Evolutionary conservation across 768 basidiomycete genomes (phyloP), one percentile per base, ranked within the genome.

Genomic region (Phlegmacium glaucopus): DNA sequence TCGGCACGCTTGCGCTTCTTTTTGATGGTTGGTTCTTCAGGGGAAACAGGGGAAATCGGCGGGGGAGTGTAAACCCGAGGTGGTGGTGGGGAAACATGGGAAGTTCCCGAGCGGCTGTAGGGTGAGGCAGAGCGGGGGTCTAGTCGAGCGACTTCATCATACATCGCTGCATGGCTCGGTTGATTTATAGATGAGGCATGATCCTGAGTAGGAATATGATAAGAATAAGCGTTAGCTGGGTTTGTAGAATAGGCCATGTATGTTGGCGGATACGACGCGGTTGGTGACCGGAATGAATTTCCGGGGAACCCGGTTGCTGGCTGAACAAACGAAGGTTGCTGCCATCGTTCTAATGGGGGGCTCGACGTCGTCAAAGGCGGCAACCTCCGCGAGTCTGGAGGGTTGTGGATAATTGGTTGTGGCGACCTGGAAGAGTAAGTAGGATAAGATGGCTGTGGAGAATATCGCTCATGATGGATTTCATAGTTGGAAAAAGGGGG

Each of bases 1-100:
- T 90, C 87, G 6, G 89, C 90, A 48, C 89, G 82, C 72, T 88
- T 89, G 64, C 89, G 79, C 68, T 91, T 91, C 74, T 90, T 90
- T 74, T 91, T 92, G 56, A 90, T 82, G 35, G 78, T 72, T n/a
- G 85, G 79, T 53, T 85, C 83, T 45, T 86, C 79, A 28, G 71
- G 61, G 30, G 74, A 66, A 27, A 66, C 71, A 15, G 76, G 76
- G 0, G 77, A 74, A 40, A 75, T 61, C 16, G 77, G 74, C 13
- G 76, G 71, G 29, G 74, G 80, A 17, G 82, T 70, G 52, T 81
- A 85, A 18, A 76, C 74, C 42, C 56, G 53, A 30, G 56, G 22
- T 22, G 22, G 22, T 22, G 22, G 22, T 22, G 22, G 50, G 9
- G 48, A 58, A 17, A 66, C 60, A 27, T 69, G 72, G 29, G 71